These are phyloP conservation scores for Cornus florida DNA, from an alignment of 148 eudicot genomes.

Conservation along the genomic window DNA sequence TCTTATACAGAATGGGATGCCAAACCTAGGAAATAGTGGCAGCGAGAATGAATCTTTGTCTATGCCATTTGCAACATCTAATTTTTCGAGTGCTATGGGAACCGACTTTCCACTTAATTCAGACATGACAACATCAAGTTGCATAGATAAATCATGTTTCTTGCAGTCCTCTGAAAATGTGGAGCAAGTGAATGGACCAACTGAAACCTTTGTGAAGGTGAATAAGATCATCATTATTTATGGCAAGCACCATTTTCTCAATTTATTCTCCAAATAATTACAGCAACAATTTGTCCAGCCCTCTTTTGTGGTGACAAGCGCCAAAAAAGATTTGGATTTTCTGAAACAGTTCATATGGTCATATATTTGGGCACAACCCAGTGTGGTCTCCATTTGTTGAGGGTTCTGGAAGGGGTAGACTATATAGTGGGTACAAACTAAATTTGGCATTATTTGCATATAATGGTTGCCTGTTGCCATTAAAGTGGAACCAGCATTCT, in stretches of 20 bases:
- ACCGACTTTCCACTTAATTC: slow-evolving; percentile 39
- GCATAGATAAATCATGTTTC: slow-evolving; percentile 46
- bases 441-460: no score
- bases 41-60: slow-evolving; percentile 40
- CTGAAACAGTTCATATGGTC: neutral
- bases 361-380: no score
- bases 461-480: no score
- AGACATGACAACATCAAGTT: slow-evolving; percentile 35
- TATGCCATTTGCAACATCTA: slow-evolving; percentile 38
- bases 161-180: slow-evolving; percentile 43
- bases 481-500: no score
- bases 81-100: slow-evolving; percentile 29
- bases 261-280: neutral
- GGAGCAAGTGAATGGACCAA: slow-evolving; percentile 37
- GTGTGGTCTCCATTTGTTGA: no score
- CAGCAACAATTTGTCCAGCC: neutral
- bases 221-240: slow-evolving; percentile 10
- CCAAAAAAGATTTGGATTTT: neutral
- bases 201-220: slow-evolving; percentile 51
- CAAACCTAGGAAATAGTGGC: slow-evolving; percentile 28
- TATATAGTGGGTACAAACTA: no score
- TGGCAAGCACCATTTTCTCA: neutral
- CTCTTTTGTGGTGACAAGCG: neutral
- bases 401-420: no score
- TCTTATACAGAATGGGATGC: slow-evolving; percentile 30